phyloP scores from a whole-genome alignment of 257 asterid genomes.

The Scutellaria baicalensis region DNA sequence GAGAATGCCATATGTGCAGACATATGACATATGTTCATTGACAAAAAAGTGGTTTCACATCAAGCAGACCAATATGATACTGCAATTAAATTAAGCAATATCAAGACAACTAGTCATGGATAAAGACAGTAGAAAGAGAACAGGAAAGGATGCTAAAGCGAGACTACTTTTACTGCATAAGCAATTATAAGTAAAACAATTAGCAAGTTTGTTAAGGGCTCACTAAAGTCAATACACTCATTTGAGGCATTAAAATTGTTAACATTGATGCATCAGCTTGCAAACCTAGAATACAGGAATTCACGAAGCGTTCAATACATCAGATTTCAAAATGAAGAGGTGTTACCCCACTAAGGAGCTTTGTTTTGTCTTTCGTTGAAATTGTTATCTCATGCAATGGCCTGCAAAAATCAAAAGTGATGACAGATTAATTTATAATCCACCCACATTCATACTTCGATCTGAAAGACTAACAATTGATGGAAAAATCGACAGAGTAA shows the following conservation, averaged over 20 bases:
- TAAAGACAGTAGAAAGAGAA: not conserved
- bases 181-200: not conserved
- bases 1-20: no score
- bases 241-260: not conserved
- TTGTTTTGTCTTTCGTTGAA: conserved; percentile 80
- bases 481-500: not conserved
- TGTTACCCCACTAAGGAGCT: conserved; percentile 74
- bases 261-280: not conserved
- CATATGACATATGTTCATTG: no score
- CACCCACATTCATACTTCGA: not conserved
- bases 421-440: not conserved
- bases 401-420: conserved; percentile 32
- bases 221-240: not conserved
- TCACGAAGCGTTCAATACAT: not conserved
- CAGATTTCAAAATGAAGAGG: conserved; percentile 8
- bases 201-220: not conserved
- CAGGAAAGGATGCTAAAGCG: not conserved
- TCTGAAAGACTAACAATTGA: not conserved
- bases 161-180: no score
- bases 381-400: conserved; percentile 71
- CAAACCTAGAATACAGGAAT: not conserved
- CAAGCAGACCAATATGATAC: no score
- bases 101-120: not conserved
- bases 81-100: no score
- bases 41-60: no score